Conservation (phyloP, 768 basidiomycete genomes). For the Roridomyces roridus region DNA sequence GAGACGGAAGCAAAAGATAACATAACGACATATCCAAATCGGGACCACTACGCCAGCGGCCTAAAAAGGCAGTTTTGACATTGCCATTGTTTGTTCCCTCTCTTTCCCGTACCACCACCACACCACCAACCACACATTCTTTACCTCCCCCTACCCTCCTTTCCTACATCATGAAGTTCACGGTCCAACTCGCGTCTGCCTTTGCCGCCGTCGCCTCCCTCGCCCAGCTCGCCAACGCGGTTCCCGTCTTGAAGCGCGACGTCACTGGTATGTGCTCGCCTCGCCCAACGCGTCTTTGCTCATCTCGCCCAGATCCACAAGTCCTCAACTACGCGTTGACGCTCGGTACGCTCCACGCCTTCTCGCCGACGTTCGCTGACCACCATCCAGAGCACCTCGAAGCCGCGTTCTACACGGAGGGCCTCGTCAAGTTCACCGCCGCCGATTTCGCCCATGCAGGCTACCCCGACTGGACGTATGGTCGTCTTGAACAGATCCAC, state of each 20-base stretch:
- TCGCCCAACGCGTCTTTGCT: neutral
- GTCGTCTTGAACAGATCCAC: constrained; percentile 58
- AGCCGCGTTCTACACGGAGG: constrained; percentile 49
- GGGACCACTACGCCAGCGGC: too few relatives aligned
- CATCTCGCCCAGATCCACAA: constrained; percentile 29
- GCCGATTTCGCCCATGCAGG: constrained; percentile 54
- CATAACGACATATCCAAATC: too few relatives aligned
- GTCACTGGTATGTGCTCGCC: neutral
- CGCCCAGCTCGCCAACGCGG: neutral
- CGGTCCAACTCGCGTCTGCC: constrained; percentile 3
- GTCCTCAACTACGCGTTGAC: constrained; percentile 55
- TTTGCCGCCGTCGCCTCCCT: neutral
- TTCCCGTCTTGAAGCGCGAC: constrained; percentile 8
- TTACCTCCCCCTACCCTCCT: constrained; percentile 2
- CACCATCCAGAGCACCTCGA: constrained; percentile 45
- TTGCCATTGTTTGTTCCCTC: neutral
- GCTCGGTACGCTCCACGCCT: constrained; percentile 32
- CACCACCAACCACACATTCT: constrained; percentile 6
- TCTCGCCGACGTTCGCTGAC: neutral
- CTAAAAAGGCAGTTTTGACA: too few relatives aligned
- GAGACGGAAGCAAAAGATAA: too few relatives aligned
- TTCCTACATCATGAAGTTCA: constrained; percentile 14
- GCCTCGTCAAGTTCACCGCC: constrained; percentile 50
- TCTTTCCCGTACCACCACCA: constrained; percentile 4
- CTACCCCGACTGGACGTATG: constrained; percentile 54